Conservation (phyloP, 208 protist genomes). For the Crithidia bombi region DNA sequence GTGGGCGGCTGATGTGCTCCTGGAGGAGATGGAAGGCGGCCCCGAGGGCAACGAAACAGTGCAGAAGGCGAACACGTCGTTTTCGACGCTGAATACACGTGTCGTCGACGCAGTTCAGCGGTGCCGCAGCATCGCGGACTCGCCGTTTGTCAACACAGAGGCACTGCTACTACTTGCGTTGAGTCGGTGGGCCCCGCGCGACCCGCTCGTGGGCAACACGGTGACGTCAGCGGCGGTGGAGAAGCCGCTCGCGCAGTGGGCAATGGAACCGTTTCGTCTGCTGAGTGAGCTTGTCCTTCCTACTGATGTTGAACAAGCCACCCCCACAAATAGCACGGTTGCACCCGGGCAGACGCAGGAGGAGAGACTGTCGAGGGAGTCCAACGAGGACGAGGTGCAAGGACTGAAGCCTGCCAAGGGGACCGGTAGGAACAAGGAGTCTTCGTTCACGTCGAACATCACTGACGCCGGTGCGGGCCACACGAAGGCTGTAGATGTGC, state of each 20-base stretch:
- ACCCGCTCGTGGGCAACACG: slow-evolving; percentile 2
- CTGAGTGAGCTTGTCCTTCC: background rate
- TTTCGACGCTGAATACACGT: background rate
- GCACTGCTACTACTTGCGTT: slow-evolving; percentile 23
- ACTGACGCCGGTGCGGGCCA: too few species aligned
- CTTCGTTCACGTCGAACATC: too few species aligned
- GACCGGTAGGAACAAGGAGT: background rate
- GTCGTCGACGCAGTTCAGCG: background rate
- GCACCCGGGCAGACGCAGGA: background rate
- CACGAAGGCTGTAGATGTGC: slow-evolving; percentile 15
- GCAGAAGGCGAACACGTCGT: background rate
- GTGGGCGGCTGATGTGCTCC: slow-evolving; percentile 14
- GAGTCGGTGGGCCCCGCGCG: slow-evolving; percentile 26
- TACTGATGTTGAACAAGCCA: background rate
- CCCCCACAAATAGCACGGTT: background rate
- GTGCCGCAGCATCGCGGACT: slow-evolving; percentile 24
- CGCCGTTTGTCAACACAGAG: slow-evolving; percentile 30
- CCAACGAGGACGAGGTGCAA: background rate
- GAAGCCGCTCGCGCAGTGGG: slow-evolving; percentile 13
- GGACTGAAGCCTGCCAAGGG: background rate
- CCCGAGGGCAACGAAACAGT: background rate
- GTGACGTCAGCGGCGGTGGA: background rate
- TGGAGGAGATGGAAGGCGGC: background rate
- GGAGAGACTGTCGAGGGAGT: background rate
- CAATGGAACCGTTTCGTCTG: slow-evolving; percentile 26